phyloP scores from a whole-genome alignment of 805 yeast species.

The Ogataea chonburiensis region DNA sequence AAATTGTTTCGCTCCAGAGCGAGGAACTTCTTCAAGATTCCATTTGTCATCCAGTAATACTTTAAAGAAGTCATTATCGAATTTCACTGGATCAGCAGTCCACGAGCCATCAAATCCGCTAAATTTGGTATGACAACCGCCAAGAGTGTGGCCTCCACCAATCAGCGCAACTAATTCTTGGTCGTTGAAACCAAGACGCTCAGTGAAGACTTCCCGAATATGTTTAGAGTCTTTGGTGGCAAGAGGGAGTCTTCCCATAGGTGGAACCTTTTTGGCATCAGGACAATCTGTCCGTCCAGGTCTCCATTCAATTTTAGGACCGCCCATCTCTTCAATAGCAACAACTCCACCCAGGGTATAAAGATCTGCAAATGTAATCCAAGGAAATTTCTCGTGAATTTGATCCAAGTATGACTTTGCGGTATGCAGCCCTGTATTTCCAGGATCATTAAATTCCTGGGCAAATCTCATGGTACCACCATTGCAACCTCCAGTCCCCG shows the following conservation, averaged over 20 bases:
- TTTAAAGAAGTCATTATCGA: conserved; percentile 44
- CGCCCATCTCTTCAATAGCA: conserved; percentile 76
- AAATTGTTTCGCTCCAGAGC: conserved; percentile 42
- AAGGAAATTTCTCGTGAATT: conserved; percentile 55
- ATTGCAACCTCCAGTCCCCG: conserved; percentile 59
- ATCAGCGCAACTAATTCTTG: conserved; percentile 71
- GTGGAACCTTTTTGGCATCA: conserved; percentile 51
- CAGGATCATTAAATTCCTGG: conserved; percentile 54
- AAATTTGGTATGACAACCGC: conserved; percentile 63
- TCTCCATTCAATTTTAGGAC: conserved; percentile 78
- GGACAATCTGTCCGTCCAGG: conserved; percentile 71
- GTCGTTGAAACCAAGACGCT: conserved; percentile 65
- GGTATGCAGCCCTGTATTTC: conserved; percentile 62
- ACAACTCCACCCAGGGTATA: conserved; percentile 78
- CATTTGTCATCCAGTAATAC: conserved; percentile 50
- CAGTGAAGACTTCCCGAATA: conserved; percentile 56
- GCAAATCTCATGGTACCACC: conserved; percentile 66
- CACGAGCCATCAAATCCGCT: conserved; percentile 52
- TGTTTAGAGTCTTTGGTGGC: conserved; percentile 65
- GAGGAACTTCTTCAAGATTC: conserved; percentile 38
- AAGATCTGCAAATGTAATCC: conserved; percentile 78
- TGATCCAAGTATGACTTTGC: conserved; percentile 58
- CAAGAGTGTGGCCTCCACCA: conserved; percentile 77
- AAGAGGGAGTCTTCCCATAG: conserved; percentile 72
- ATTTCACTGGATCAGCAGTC: conserved; percentile 41